Evolutionary conservation across 2,329 filamentous ascomycete species (phyloP).

Genomic region (Aspergillus arachidicola): DNA sequence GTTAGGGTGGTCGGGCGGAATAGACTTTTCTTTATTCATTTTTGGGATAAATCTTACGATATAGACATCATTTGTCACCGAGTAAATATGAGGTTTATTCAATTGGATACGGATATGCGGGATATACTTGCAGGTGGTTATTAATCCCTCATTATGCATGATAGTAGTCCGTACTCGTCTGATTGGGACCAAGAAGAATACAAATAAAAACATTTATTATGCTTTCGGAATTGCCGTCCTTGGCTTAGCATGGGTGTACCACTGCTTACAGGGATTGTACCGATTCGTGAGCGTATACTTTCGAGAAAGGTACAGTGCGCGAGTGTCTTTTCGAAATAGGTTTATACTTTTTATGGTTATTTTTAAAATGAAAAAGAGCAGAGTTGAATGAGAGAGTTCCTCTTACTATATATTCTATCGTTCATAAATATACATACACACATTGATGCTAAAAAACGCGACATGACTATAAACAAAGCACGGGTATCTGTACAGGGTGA

Average conservation of each 20-base stretch:
- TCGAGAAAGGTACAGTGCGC: too few species aligned
- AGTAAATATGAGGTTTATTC: too few species aligned
- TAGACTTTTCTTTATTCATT: neutral
- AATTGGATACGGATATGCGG: too few species aligned
- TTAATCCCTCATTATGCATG: neutral
- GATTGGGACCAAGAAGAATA: neutral
- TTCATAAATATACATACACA: conserved; percentile 6
- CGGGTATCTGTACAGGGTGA: conserved; percentile 4
- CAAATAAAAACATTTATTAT: neutral
- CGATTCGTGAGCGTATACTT: neutral
- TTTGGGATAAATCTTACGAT: neutral
- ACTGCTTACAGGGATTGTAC: neutral
- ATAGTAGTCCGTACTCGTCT: neutral
- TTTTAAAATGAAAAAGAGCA: neutral
- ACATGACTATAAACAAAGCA: neutral
- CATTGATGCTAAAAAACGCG: neutral
- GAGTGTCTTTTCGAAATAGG: too few species aligned
- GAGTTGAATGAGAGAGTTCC: neutral
- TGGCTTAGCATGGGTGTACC: neutral
- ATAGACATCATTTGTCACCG: neutral
- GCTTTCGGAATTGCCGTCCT: neutral
- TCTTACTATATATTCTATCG: conserved; percentile 1
- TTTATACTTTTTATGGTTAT: too few species aligned
- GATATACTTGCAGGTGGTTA: too few species aligned
- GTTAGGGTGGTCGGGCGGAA: neutral